Conservation (phyloP, 208 protist genomes). For the Leishmania gerbilli region DNA sequence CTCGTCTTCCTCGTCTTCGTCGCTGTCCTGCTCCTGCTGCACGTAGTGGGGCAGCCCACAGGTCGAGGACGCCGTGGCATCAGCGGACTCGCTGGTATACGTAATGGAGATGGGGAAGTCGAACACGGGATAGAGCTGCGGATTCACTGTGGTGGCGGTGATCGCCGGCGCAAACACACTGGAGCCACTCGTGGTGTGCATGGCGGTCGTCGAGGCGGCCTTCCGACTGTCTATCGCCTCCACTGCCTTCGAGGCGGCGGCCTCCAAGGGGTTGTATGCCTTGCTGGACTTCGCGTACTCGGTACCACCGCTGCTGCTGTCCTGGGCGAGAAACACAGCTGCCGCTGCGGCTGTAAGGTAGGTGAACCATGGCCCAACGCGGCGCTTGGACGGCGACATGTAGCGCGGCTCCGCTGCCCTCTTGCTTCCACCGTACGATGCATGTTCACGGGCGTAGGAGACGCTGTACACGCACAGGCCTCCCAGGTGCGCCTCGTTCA, state of each 20-base stretch:
- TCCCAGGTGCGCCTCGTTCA: constrained; percentile 62
- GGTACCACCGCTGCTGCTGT: constrained; percentile 15
- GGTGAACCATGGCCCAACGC: constrained; percentile 72
- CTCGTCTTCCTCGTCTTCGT: constrained; percentile 15
- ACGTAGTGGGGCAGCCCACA: constrained; percentile 25
- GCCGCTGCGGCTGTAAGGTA: constrained; percentile 47
- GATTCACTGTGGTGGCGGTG: constrained; percentile 50
- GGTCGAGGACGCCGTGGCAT: not conserved
- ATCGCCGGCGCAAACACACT: constrained; percentile 42
- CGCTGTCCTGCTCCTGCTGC: constrained; percentile 16
- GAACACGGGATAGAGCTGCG: constrained; percentile 51
- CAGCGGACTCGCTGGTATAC: constrained; percentile 5
- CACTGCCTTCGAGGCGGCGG: constrained; percentile 19
- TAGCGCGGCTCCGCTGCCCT: constrained; percentile 17
- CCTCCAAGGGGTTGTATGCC: constrained; percentile 15
- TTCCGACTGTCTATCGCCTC: constrained; percentile 4
- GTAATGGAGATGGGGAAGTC: constrained; percentile 25
- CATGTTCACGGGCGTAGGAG: constrained; percentile 43
- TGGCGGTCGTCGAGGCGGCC: not conserved
- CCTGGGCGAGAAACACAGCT: constrained; percentile 16
- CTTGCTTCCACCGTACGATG: constrained; percentile 22
- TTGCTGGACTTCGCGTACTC: not conserved
- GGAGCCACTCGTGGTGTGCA: constrained; percentile 45
- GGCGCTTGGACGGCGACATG: constrained; percentile 26
- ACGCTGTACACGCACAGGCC: constrained; percentile 66